phyloP scores from a whole-genome alignment of 2,329 filamentous ascomycete species.

The Colletotrichum shisoi region DNA sequence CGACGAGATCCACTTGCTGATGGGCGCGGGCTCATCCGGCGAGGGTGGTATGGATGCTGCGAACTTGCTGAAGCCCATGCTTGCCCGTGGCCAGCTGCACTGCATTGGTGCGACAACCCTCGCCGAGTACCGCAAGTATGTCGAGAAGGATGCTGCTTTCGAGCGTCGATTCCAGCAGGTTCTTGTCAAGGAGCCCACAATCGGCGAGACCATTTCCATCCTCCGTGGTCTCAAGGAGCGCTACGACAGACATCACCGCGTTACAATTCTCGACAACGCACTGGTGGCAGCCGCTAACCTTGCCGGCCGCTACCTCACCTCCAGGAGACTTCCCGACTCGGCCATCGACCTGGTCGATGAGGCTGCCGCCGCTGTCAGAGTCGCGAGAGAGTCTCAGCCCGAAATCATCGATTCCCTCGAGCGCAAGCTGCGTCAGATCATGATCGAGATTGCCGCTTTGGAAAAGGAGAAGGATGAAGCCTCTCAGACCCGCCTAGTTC shows the following conservation, averaged over 20 bases:
- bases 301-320: slow-evolving; percentile 91
- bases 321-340: slow-evolving; percentile 89
- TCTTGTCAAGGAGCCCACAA: slow-evolving; percentile 89
- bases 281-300: slow-evolving; percentile 91
- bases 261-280: slow-evolving; percentile 92
- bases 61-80: slow-evolving; percentile 97
- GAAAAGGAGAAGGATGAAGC: slow-evolving; percentile 94
- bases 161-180: slow-evolving; percentile 99
- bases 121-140: slow-evolving; percentile 96
- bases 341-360: slow-evolving; percentile 97
- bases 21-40: slow-evolving; percentile 93
- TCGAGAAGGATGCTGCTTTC: slow-evolving; percentile 97
- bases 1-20: slow-evolving; percentile 97
- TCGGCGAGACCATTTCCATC: slow-evolving; percentile 93
- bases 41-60: slow-evolving; percentile 99
- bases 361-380: slow-evolving; percentile 93
- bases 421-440: slow-evolving; percentile 84
- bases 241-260: slow-evolving; percentile 97
- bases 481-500: slow-evolving; percentile 80
- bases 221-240: slow-evolving; percentile 97
- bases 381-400: slow-evolving; percentile 93
- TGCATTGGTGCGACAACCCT: slow-evolving; percentile 98
- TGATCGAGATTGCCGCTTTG: slow-evolving; percentile 96
- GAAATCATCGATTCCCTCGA: slow-evolving; percentile 96
- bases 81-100: slow-evolving; percentile 94